These are phyloP conservation scores for Apophysomyces elegans DNA, from an alignment of 371 early-diverging fungal genomes.

Conservation along the genomic window DNA sequence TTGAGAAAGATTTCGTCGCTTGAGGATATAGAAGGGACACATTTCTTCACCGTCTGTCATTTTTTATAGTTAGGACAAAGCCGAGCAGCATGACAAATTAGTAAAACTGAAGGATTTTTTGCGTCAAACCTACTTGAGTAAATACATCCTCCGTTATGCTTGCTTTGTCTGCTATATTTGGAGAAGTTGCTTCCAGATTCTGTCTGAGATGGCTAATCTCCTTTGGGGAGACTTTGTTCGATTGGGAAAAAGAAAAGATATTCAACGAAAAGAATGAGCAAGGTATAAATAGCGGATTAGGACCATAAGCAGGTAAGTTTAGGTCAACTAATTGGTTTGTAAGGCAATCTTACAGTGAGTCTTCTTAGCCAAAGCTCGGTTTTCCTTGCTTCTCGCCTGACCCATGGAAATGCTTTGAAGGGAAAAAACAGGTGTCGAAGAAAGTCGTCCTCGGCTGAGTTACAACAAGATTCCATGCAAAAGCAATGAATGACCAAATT, in stretches of 20 bases:
- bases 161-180: conserved; percentile 46
- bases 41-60: conserved; percentile 44
- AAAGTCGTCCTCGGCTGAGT: conserved; percentile 6
- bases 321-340: too few species aligned
- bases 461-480: conserved; percentile 26
- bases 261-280: background rate
- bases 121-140: conserved; percentile 58
- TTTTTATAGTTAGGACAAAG: conserved; percentile 12
- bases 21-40: conserved; percentile 56
- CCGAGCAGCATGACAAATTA: background rate
- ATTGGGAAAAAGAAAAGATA: conserved; percentile 11
- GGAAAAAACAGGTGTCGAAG: conserved; percentile 6
- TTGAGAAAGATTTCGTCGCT: conserved; percentile 78
- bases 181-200: conserved; percentile 63
- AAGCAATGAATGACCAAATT: conserved; percentile 31
- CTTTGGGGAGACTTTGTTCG: conserved; percentile 58
- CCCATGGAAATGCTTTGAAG: conserved; percentile 42
- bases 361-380: conserved; percentile 51
- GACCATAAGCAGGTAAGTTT: too few species aligned
- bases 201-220: conserved; percentile 71
- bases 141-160: conserved; percentile 75
- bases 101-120: background rate
- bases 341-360: conserved; percentile 53
- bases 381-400: conserved; percentile 63
- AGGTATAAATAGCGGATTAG: background rate